Evolutionary conservation across 129 eudicot genomes (phyloP), one percentile per base, ranked within the genome.

Genomic region (Silybum marianum): DNA sequence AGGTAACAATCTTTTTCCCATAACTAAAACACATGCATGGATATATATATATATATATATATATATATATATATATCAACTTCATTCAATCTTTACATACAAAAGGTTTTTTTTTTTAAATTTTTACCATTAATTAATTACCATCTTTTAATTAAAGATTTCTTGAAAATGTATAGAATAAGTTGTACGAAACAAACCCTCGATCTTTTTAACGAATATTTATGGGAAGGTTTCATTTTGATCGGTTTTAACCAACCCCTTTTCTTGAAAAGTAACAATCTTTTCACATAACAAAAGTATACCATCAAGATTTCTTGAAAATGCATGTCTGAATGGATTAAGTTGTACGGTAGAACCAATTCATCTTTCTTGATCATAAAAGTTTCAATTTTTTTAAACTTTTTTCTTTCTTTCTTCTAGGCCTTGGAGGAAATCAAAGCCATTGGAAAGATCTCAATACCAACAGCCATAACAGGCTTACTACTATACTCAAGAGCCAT

Each of bases 371-470:
- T 66, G 77, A 76, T 18, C 38, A 32, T 44, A 48, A 30, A 69
- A 70, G 71, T 79, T 18, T 65, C 67, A 63, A 73, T 65, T 44
- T 81, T 69, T 83, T 67, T 42, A 32, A 4, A 0, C n/a, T n/a
- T n/a, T n/a, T n/a, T n/a, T n/a, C n/a, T 32, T 65, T 83, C 18
- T 69, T 83, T 70, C 19, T 16, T 75, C 25, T 51, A 94, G 98
- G 98, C 89, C 69, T 67, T 90, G 34, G 95, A 90, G 46, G 98
- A 94, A 85, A 87, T 94, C 66, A 88, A 88, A 87, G 98, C 88
- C 81, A 90, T 94, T 82, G 98, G 93, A 71, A 94, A 90, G 75
- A 90, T 94, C 72, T 90, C 98, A 68, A 88, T 90, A 42, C 98
- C 98, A 67, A 90, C 95, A 79, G 89, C 93, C 38, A 75, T 91